Evolutionary conservation across 1,284 basidiomycete genomes (phyloP).

Genomic region (Cutaneotrichosporon curvatum): DNA sequence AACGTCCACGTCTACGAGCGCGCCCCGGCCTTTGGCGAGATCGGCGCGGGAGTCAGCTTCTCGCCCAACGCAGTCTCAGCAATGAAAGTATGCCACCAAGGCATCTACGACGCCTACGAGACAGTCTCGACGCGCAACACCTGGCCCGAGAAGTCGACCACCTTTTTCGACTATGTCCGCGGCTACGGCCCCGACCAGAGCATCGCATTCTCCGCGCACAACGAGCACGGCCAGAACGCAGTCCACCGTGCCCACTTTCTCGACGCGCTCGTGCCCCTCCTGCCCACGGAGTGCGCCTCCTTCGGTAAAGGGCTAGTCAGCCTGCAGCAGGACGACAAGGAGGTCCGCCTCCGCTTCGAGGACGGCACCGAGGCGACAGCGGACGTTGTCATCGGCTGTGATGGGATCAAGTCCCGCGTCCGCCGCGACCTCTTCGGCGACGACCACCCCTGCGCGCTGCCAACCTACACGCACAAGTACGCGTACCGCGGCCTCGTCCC

Average conservation of each 20-base stretch:
- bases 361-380: constrained; percentile 12
- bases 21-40: constrained; percentile 17
- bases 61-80: constrained; percentile 16
- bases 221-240: constrained; percentile 13
- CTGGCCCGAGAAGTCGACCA: constrained; percentile 7
- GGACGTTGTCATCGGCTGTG: constrained; percentile 15
- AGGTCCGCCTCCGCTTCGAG: constrained; percentile 7
- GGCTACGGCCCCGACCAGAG: constrained; percentile 4
- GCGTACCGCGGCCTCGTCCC: constrained; percentile 20
- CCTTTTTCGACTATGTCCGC: constrained; percentile 13
- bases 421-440: constrained; percentile 11
- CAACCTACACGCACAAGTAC: constrained; percentile 18
- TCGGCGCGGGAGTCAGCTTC: constrained; percentile 19
- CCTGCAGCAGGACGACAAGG: neutral
- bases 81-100: constrained; percentile 14
- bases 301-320: constrained; percentile 15
- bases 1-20: constrained; percentile 17
- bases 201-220: constrained; percentile 8
- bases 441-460: constrained; percentile 8
- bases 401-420: constrained; percentile 17
- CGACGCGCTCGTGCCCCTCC: constrained; percentile 18
- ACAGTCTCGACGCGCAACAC: constrained; percentile 15
- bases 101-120: constrained; percentile 14
- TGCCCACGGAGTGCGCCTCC: constrained; percentile 3
- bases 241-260: constrained; percentile 21